These are phyloP conservation scores for Acidomyces sp. DNA, from an alignment of 495 filamentous ascomycete species.

Conservation along the genomic window DNA sequence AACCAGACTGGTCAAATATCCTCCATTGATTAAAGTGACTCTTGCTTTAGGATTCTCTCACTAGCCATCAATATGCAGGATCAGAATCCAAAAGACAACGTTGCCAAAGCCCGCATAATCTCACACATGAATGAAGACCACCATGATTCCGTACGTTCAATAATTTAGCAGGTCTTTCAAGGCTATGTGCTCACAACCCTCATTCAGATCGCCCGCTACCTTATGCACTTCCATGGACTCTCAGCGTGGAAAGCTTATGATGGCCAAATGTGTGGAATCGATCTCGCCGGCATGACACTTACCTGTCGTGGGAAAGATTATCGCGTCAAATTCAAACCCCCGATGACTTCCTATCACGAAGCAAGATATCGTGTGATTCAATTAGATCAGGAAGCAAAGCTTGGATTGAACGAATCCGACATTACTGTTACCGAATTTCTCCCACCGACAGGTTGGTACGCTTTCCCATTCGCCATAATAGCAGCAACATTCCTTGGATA, in stretches of 20 bases:
- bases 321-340: conserved; percentile 47
- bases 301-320: conserved; percentile 35
- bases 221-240: conserved; percentile 45
- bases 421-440: conserved; percentile 45
- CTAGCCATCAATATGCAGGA: too few relatives aligned
- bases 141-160: conserved; percentile 36
- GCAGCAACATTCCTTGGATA: conserved; percentile 35
- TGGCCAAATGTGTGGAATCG: conserved; percentile 47
- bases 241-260: conserved; percentile 34
- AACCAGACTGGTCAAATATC: too few relatives aligned
- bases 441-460: conserved; percentile 30
- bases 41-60: too few relatives aligned
- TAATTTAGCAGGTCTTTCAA: background rate
- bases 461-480: conserved; percentile 35
- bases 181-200: background rate
- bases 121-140: conserved; percentile 76
- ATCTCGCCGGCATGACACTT: conserved; percentile 44
- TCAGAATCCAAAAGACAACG: conserved; percentile 33
- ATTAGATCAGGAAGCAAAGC: conserved; percentile 49
- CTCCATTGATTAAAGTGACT: too few relatives aligned
- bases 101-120: conserved; percentile 49
- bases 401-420: conserved; percentile 40
- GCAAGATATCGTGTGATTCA: conserved; percentile 50
- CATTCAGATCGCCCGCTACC: conserved; percentile 50
- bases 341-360: conserved; percentile 46